Conservation (phyloP, 2,329 filamentous ascomycete genomes). For the Endoconidiophora laricicola region DNA sequence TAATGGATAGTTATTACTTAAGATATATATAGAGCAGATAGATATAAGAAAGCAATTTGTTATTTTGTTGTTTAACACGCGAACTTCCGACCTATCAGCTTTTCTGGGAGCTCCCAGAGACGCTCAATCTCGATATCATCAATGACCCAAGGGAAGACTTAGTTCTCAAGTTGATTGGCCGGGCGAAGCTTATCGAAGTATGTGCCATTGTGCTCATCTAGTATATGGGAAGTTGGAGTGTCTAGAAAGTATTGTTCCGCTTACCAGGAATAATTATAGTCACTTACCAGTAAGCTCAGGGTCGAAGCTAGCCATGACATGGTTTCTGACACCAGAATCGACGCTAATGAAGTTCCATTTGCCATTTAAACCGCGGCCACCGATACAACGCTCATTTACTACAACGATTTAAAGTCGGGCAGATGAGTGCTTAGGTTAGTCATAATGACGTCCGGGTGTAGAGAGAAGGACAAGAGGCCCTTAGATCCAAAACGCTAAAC, state of each 20-base stretch:
- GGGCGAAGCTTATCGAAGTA: neutral
- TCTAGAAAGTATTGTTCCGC: neutral
- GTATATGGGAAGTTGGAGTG: too few species aligned
- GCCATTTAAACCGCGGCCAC: neutral
- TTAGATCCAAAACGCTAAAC: slow-evolving; percentile 9
- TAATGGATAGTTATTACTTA: neutral
- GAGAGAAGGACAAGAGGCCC: slow-evolving; percentile 6
- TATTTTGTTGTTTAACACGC: neutral
- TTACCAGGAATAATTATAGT: neutral
- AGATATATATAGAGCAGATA: neutral
- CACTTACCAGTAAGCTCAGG: neutral
- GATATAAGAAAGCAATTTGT: neutral
- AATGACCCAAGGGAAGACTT: slow-evolving; percentile 6
- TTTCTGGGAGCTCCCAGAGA: slow-evolving; percentile 14
- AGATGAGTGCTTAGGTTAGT: slow-evolving; percentile 11
- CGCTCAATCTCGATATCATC: slow-evolving; percentile 12
- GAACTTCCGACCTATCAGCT: slow-evolving; percentile 9
- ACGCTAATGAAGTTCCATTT: neutral
- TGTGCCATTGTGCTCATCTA: neutral
- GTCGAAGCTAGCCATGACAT: neutral
- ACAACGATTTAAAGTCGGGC: neutral
- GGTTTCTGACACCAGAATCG: slow-evolving; percentile 1
- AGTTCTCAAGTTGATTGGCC: neutral
- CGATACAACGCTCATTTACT: too few species aligned
- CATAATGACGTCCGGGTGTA: slow-evolving; percentile 15